Base-by-base conservation (phyloP, 768 basidiomycete species). In the Collybiopsis confluens region DNA sequence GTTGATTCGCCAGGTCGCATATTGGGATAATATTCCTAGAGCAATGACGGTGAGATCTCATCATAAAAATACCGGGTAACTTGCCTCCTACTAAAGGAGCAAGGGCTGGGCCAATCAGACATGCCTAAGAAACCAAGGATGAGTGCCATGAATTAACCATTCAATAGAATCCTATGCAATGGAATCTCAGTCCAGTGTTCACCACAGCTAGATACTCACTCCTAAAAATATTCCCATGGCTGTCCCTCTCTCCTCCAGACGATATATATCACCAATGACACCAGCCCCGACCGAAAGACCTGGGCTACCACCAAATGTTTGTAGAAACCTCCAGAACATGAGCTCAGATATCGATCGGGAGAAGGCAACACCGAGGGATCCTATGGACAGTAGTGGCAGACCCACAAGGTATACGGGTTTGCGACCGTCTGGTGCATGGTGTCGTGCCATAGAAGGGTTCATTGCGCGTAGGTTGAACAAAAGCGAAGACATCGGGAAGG, bases 351-450 rank as follows among this genome's bases (percentile, higher is more conserved):
- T 65, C 33, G 61, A 72, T 0, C 61, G 59, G 0, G 85, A 74
- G 0, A 68, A 54, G 0, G 82, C 80, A 0, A 87, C 83, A 0
- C 83, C 86, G 1, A 86, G 60, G 7, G 85, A 85, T 0, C 78
- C 84, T 0, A 84, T 49, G 28, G 77, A 71, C 33, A 83, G 72
- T 27, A 88, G 67, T 0, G 88, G 87, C 11, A 88, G 69, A 4
- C 77, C 77, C 26, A 65, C 65, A 4, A 90, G 70, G 58, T 86
- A 90, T 9, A 87, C 69, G 0, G 73, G 70, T 18, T 82, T 70
- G 2, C 88, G 74, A 2, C 90, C 89, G 69, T 90, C 86, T 88
- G n/a, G n/a, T n/a, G n/a, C n/a, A n/a, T n/a, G 20, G 15, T 43
- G 16, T 28, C 26, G 6, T 6, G 36, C 50, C 18, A 27, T n/a